phyloP scores from a whole-genome alignment of 495 filamentous ascomycete genomes.

The Xylaria bambusicola region DNA sequence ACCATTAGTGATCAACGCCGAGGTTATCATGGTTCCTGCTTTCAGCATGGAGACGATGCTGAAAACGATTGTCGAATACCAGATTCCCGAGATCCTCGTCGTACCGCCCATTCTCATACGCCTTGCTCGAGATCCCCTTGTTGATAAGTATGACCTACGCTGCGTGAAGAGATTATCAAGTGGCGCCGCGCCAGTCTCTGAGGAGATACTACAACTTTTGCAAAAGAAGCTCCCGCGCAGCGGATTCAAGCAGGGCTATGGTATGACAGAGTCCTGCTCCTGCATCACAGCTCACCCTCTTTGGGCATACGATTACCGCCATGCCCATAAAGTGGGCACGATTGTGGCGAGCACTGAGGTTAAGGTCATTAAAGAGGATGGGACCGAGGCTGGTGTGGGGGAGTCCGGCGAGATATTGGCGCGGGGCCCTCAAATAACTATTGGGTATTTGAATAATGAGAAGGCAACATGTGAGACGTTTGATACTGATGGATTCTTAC shows the following conservation, averaged over 20 bases:
- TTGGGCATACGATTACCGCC: slow-evolving; percentile 55
- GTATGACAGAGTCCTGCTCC: slow-evolving; percentile 67
- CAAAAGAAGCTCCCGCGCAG: slow-evolving; percentile 60
- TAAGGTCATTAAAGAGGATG: slow-evolving; percentile 59
- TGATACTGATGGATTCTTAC: slow-evolving; percentile 61
- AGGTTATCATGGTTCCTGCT: slow-evolving; percentile 49
- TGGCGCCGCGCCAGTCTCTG: slow-evolving; percentile 66
- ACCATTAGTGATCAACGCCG: slow-evolving; percentile 20
- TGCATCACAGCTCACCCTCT: slow-evolving; percentile 63
- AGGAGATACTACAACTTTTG: slow-evolving; percentile 62
- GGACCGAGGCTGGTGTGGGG: slow-evolving; percentile 47
- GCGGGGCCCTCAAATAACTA: slow-evolving; percentile 57
- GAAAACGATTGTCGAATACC: slow-evolving; percentile 49
- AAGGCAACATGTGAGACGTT: slow-evolving; percentile 60
- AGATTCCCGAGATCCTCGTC: slow-evolving; percentile 61
- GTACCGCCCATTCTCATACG: slow-evolving; percentile 73
- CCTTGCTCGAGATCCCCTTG: slow-evolving; percentile 62
- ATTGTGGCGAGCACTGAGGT: slow-evolving; percentile 60
- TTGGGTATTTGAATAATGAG: slow-evolving; percentile 51
- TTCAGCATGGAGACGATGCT: slow-evolving; percentile 63
- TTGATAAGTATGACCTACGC: slow-evolving; percentile 61
- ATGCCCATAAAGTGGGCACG: slow-evolving; percentile 61
- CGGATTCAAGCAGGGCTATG: slow-evolving; percentile 69
- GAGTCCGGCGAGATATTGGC: slow-evolving; percentile 64
- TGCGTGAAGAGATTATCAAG: slow-evolving; percentile 54